Base-by-base conservation (phyloP, 192 early-diverging fungal genomes). In the Irineochytrium annulatum region DNA sequence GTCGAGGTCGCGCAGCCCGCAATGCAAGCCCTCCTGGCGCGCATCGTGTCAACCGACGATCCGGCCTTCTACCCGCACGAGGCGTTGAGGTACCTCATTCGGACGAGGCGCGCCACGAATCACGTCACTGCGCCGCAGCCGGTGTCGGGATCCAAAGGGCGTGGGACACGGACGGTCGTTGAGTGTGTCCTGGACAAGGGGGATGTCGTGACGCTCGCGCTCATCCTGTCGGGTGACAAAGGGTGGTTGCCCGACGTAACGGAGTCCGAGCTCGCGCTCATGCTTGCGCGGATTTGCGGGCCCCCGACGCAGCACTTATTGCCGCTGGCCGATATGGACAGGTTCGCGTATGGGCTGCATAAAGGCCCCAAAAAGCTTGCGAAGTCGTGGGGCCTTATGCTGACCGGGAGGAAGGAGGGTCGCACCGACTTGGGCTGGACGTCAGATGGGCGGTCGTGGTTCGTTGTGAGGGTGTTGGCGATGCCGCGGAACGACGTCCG, bases 381-480 rank as follows among this genome's bases (percentile, higher is more conserved):
- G 32, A 55, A 63, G 30, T 43, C 37, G 31, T 19, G 39, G 41
- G 51, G 60, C 41, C 34, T 63, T 39, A n/a, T n/a, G n/a, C n/a
- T n/a, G n/a, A n/a, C n/a, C n/a, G n/a, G n/a, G n/a, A n/a, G n/a
- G n/a, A n/a, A n/a, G n/a, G n/a, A n/a, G n/a, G n/a, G n/a, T n/a
- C n/a, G n/a, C n/a, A n/a, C n/a, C n/a, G n/a, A n/a, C n/a, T n/a
- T n/a, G n/a, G n/a, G n/a, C n/a, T n/a, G n/a, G n/a, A n/a, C 34
- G 29, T 63, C 56, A 55, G 62, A 63, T 29, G 62, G 62, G 11
- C 62, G 62, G 22, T 34, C 35, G 3, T 63, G 62, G 62, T 63
- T 63, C 11, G 43, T 63, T 53, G 62, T 55, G 32, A 27, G 33
- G 16, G 1, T 35, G 16, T 63, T 63, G 28, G 51, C 62, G 20